phyloP scores from a whole-genome alignment of 495 filamentous ascomycete genomes.

The Xylaria telfairii region DNA sequence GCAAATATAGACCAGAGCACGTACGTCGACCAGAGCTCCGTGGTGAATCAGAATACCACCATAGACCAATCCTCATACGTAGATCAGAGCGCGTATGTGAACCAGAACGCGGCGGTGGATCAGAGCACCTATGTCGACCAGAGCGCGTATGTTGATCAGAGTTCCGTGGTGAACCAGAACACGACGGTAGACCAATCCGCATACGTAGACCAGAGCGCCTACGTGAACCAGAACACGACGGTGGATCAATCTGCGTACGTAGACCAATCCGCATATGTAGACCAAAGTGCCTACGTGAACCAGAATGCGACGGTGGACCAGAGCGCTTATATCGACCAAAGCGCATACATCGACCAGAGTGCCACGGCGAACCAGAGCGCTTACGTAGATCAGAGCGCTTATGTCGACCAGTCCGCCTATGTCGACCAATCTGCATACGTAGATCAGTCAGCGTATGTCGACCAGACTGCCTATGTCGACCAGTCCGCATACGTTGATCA shows the following conservation, averaged over 20 bases:
- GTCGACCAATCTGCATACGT: slow-evolving; percentile 1
- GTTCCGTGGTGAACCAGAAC: neutral
- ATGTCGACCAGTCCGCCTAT: neutral
- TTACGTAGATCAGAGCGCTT: neutral
- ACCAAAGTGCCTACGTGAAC: neutral
- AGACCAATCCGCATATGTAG: neutral
- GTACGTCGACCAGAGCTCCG: neutral
- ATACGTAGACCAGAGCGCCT: slow-evolving; percentile 12
- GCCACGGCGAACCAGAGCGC: neutral
- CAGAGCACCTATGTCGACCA: slow-evolving; percentile 10
- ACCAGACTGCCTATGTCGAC: slow-evolving; percentile 7
- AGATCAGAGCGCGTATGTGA: neutral
- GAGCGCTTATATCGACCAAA: neutral
- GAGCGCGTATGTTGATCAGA: neutral
- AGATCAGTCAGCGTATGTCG: neutral
- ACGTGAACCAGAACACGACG: neutral
- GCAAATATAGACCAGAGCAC: neutral
- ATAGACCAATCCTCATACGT: neutral
- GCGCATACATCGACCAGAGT: neutral
- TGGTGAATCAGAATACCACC: slow-evolving; percentile 11
- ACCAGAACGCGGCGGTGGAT: neutral
- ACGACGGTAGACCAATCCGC: neutral
- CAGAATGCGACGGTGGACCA: neutral
- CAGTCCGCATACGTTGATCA: slow-evolving; percentile 9
- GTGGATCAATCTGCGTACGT: neutral